Percentiles rank a stretch among this genome's conserved stretches.
Conservation (phyloP, 441 rosid genomes). For the Croton setiger region DNA sequence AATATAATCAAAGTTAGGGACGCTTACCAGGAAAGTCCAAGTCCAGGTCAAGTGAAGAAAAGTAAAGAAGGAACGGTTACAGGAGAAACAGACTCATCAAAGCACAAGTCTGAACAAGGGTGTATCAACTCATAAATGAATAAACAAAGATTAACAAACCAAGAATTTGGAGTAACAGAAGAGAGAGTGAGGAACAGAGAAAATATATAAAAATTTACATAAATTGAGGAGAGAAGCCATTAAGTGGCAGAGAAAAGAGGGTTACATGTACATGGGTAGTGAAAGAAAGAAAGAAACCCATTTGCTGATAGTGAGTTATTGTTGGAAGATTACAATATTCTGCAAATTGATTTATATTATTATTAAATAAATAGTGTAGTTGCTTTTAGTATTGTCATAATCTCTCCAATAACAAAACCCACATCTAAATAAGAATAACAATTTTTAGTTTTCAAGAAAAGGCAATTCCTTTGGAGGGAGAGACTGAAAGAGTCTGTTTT, state of each 20-base stretch:
- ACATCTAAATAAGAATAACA: slow-evolving; percentile 1
- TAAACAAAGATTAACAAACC: slow-evolving; percentile 23
- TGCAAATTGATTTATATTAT: slow-evolving; percentile 11
- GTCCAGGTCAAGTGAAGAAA: slow-evolving; percentile 31
- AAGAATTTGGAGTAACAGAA: slow-evolving; percentile 31
- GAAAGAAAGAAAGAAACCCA: slow-evolving; percentile 25
- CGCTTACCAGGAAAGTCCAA: slow-evolving; percentile 28
- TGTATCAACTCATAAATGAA: slow-evolving; percentile 9
- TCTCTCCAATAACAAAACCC: slow-evolving; percentile 25
- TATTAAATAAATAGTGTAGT: not conserved
- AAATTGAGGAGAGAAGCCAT: slow-evolving; percentile 22
- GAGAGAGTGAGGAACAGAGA: slow-evolving; percentile 26
- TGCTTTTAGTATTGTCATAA: slow-evolving; percentile 12
- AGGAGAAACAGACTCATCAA: not conserved
- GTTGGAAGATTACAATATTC: slow-evolving; percentile 4
- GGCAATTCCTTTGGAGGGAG: slow-evolving; percentile 19
- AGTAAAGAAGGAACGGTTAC: slow-evolving; percentile 35
- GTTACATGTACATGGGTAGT: slow-evolving; percentile 6
- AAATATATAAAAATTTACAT: not conserved
- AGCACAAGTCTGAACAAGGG: slow-evolving; percentile 16
- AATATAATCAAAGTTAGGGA: not conserved
- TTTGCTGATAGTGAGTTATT: slow-evolving; percentile 17
- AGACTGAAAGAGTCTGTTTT: slow-evolving; percentile 10
- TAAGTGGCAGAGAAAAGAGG: slow-evolving; percentile 20
- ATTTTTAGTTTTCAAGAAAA: slow-evolving; percentile 16